phyloP scores from a whole-genome alignment of 2,329 filamentous ascomycete species.

The Ampelomyces quisqualis region DNA sequence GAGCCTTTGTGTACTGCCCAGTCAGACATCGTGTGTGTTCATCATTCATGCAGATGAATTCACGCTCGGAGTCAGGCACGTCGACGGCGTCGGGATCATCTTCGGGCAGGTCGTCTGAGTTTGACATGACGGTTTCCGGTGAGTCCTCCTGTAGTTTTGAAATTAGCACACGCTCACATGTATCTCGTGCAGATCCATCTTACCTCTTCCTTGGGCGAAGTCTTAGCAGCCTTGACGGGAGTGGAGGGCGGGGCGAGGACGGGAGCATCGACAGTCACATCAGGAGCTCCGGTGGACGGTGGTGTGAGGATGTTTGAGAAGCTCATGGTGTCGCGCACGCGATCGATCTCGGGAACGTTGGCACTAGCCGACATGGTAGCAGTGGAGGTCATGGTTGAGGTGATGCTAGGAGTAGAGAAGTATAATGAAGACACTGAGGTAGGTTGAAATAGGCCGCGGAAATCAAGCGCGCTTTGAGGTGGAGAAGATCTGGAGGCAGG shows the following conservation, averaged over 20 bases:
- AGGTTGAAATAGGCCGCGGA: background rate
- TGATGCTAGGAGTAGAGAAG: background rate
- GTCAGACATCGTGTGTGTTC: constrained; percentile 33
- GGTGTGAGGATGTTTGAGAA: constrained; percentile 23
- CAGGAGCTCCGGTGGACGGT: background rate
- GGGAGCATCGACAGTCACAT: constrained; percentile 1
- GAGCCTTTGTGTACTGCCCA: constrained; percentile 35
- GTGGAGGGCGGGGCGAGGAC: constrained; percentile 8
- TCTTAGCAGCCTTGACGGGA: constrained; percentile 3
- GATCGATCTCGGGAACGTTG: constrained; percentile 5
- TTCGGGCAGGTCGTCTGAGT: constrained; percentile 4
- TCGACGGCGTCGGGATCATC: constrained; percentile 3
- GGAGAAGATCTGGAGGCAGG: constrained; percentile 28
- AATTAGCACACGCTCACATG: background rate
- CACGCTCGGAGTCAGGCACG: constrained; percentile 17
- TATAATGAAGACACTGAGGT: background rate
- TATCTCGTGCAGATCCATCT: background rate
- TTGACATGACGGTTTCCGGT: too few relatives aligned
- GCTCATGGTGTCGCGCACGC: constrained; percentile 26
- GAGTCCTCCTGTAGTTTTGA: background rate
- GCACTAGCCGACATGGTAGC: constrained; percentile 10
- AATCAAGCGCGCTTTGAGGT: constrained; percentile 4
- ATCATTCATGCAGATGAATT: constrained; percentile 39
- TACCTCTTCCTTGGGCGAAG: background rate
- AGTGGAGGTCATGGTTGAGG: background rate